A percentile compares a stretch with the other conserved stretches of the same genome.
Evolutionary conservation across 1,284 basidiomycete species (phyloP).

Genomic region (Rhodotorula sp.): DNA sequence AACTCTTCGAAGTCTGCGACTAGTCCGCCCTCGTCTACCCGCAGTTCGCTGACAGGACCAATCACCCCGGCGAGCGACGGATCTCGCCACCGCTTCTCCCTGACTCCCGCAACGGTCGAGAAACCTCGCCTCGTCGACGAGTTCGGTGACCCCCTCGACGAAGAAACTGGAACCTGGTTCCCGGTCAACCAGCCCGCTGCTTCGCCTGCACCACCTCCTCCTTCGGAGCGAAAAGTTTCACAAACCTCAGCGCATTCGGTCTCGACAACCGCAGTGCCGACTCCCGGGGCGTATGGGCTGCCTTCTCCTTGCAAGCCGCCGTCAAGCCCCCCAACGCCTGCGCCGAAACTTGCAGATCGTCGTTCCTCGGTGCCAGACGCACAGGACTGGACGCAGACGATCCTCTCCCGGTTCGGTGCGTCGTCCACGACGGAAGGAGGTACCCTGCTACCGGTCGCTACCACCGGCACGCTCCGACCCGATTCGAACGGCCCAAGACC

Average conservation of each 20-base stretch:
- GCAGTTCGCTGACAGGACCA: constrained; percentile 31
- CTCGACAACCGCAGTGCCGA: constrained; percentile 11
- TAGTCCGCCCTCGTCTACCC: constrained; percentile 24
- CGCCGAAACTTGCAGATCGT: not conserved
- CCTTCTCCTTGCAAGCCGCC: constrained; percentile 23
- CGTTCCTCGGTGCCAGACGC: constrained; percentile 25
- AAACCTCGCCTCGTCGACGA: constrained; percentile 19
- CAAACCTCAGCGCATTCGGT: not conserved
- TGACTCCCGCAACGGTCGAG: not conserved
- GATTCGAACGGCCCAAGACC: not conserved
- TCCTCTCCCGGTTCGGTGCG: constrained; percentile 25
- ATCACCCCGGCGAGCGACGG: constrained; percentile 28
- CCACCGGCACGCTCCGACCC: constrained; percentile 15
- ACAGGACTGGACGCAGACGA: constrained; percentile 31
- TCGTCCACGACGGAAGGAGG: constrained; percentile 9
- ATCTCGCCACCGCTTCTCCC: not conserved
- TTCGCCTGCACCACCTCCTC: not conserved
- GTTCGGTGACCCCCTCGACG: constrained; percentile 33
- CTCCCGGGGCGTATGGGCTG: constrained; percentile 11
- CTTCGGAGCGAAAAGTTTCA: not conserved
- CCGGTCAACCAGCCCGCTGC: constrained; percentile 22
- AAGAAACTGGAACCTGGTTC: constrained; percentile 28
- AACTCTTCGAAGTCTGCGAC: not conserved
- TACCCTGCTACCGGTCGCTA: constrained; percentile 7
- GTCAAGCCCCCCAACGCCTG: constrained; percentile 9